Evolutionary conservation across 2,329 filamentous ascomycete genomes (phyloP).

Genomic region (Fusarium paranaense): DNA sequence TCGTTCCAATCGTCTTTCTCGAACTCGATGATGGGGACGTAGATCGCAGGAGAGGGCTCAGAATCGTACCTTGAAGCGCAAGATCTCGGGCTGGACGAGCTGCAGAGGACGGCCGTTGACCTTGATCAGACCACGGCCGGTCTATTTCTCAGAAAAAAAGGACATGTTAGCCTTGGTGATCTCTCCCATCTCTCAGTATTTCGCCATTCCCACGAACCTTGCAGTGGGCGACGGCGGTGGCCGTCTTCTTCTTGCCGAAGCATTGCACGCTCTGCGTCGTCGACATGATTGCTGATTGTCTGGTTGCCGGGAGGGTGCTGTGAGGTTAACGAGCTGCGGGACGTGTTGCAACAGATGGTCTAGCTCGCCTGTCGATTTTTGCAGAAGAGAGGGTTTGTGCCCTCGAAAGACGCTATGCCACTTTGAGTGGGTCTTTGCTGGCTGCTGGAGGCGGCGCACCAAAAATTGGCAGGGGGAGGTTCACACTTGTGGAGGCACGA

Average conservation of each 20-base stretch:
- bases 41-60: constrained; percentile 5
- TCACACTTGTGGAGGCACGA: background rate
- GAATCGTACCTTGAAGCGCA: constrained; percentile 89
- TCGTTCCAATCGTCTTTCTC: constrained; percentile 14
- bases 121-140: constrained; percentile 84
- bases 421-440: constrained; percentile 30
- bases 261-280: constrained; percentile 88
- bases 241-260: constrained; percentile 99
- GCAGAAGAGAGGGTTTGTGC: constrained; percentile 49
- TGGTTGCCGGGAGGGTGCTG: constrained; percentile 40
- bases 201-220: constrained; percentile 70
- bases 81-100: constrained; percentile 94
- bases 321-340: constrained; percentile 36
- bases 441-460: constrained; percentile 5
- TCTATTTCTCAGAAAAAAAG: constrained; percentile 42
- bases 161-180: constrained; percentile 45
- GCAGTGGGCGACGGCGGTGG: constrained; percentile 91
- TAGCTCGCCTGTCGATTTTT: constrained; percentile 40
- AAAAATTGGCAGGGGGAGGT: background rate
- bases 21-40: constrained; percentile 12
- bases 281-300: constrained; percentile 73
- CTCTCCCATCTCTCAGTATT: background rate
- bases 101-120: constrained; percentile 97
- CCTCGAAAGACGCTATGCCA: constrained; percentile 46
- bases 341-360: constrained; percentile 39